A percentile compares a stretch with the other conserved stretches of the same genome.
These are phyloP conservation scores for Wickerhamomyces chaumierensis DNA, from an alignment of 805 yeast genomes.

Conservation along the genomic window DNA sequence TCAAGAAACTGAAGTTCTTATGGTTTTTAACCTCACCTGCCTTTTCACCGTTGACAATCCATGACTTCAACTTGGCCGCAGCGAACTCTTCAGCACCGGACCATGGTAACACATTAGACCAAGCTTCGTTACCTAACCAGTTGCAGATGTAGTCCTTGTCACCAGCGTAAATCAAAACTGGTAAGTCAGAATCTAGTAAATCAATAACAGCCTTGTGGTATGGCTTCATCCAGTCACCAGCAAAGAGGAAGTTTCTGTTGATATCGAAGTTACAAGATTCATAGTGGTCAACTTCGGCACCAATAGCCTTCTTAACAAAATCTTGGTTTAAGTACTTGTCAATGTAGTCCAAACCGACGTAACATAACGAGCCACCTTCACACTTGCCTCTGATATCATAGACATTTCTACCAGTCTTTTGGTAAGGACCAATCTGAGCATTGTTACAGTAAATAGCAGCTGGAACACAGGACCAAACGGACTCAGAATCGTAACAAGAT, in stretches of 20 bases:
- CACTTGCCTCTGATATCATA: conserved; percentile 82
- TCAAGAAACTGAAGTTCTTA: conserved; percentile 65
- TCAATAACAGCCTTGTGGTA: conserved; percentile 67
- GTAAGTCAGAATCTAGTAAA: conserved; percentile 60
- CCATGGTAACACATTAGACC: conserved; percentile 74
- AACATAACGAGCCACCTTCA: conserved; percentile 63
- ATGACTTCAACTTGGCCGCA: conserved; percentile 29
- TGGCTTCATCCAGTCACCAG: conserved; percentile 91
- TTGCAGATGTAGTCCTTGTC: conserved; percentile 94
- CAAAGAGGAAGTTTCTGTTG: conserved; percentile 66
- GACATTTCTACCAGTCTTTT: conserved; percentile 78
- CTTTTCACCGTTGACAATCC: conserved; percentile 36
- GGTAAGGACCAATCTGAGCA: conserved; percentile 71
- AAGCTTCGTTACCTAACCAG: conserved; percentile 89
- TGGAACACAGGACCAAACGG: conserved; percentile 81
- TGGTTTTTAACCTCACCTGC: conserved; percentile 63
- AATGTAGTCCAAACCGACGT: conserved; percentile 64
- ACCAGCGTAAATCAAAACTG: conserved; percentile 87
- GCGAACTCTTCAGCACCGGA: conserved; percentile 42
- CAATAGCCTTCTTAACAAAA: conserved; percentile 69
- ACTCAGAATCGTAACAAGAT: conserved; percentile 64
- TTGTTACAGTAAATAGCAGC: conserved; percentile 86
- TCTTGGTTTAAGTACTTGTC: conserved; percentile 70
- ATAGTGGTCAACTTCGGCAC: conserved; percentile 79
- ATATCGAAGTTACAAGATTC: conserved; percentile 71